Percentiles rank a stretch among this genome's conserved stretches.
phyloP scores from a whole-genome alignment of 192 early-diverging fungal species.

The Helicostylum pulchrum region DNA sequence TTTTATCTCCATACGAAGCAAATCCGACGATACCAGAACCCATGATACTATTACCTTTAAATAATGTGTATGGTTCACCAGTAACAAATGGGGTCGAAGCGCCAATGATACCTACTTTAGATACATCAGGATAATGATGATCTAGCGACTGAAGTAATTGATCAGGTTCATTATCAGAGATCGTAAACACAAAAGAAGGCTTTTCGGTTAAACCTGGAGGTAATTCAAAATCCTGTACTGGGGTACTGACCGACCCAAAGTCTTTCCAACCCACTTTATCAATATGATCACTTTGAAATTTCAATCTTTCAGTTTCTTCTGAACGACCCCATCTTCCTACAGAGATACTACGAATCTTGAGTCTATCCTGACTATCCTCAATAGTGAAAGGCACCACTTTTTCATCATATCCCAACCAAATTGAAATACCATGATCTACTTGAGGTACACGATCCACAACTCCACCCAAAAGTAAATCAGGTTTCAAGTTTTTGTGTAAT shows the following conservation, averaged over 20 bases:
- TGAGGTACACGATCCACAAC: slow-evolving; percentile 34
- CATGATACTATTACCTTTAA: slow-evolving; percentile 39
- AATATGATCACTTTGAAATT: slow-evolving; percentile 22
- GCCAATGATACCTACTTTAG: slow-evolving; percentile 46
- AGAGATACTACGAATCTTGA: slow-evolving; percentile 26
- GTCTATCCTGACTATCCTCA: slow-evolving; percentile 16
- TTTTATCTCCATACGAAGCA: slow-evolving; percentile 15
- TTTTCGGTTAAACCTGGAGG: neutral
- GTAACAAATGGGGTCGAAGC: slow-evolving; percentile 56
- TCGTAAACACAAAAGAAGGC: slow-evolving; percentile 34
- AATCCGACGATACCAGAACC: slow-evolving; percentile 51
- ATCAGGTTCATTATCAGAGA: slow-evolving; percentile 53
- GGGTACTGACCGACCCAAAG: slow-evolving; percentile 27
- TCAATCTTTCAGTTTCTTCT: slow-evolving; percentile 23
- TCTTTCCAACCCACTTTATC: slow-evolving; percentile 30
- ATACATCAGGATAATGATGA: slow-evolving; percentile 35
- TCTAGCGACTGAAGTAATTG: slow-evolving; percentile 50
- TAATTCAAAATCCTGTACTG: slow-evolving; percentile 8
- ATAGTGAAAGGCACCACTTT: slow-evolving; percentile 20
- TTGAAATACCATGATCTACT: slow-evolving; percentile 27
- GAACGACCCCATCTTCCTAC: slow-evolving; percentile 37
- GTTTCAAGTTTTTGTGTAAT: slow-evolving; percentile 8
- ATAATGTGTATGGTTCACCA: slow-evolving; percentile 48
- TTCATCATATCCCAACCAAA: slow-evolving; percentile 27
- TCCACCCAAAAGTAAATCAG: slow-evolving; percentile 16